Evolutionary conservation across 371 early-diverging fungal species (phyloP), one percentile per base, ranked within the genome.

Genomic region (Massospora cicadina): DNA sequence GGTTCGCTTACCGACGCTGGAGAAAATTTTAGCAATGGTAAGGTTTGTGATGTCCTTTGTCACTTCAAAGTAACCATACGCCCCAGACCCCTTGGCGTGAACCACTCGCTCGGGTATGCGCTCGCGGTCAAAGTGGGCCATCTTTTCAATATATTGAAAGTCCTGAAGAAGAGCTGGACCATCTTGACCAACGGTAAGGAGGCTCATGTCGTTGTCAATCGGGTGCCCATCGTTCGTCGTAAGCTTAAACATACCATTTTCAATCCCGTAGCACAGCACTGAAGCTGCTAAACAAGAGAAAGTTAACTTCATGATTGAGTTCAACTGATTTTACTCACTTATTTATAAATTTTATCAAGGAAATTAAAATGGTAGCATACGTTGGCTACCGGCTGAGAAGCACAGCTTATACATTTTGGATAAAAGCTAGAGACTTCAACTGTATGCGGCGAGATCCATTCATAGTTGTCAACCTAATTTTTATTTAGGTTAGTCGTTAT

Each of bases 21-120:
- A 65, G 65, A 83, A 71, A 71, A 83, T 77, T 67, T 80, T 75
- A 66, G 84, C 84, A 64, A 70, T 71, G 21, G 84, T 81, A 55
- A 74, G 70, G 60, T 81, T 68, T 64, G 76, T 68, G 63, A 83
- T 73, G 71, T 82, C 81, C 58, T 76, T 69, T 64, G 81, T 55
- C 2, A 64, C 27, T 71, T 66, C 72, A 56, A 83, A 80, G 75
- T 79, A 75, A n/a, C 83, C 83, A 67, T 81, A 76, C 57, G 82
- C 83, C 43, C 79, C 83, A n/a, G 81, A 79, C 33, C 82, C 80
- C 69, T 78, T 76, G 70, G 83, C 82, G 64, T 81, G 83, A 31
- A 83, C 83, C 54, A 81, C 82, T 62, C 82, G 76, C 72, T 83
- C 83, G 23, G 82, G 81, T 54, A 81, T 79, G 58, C 82, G 74